These are phyloP conservation scores for Lablab purpureus DNA, from an alignment of 306 rosid species.

Conservation along the genomic window DNA sequence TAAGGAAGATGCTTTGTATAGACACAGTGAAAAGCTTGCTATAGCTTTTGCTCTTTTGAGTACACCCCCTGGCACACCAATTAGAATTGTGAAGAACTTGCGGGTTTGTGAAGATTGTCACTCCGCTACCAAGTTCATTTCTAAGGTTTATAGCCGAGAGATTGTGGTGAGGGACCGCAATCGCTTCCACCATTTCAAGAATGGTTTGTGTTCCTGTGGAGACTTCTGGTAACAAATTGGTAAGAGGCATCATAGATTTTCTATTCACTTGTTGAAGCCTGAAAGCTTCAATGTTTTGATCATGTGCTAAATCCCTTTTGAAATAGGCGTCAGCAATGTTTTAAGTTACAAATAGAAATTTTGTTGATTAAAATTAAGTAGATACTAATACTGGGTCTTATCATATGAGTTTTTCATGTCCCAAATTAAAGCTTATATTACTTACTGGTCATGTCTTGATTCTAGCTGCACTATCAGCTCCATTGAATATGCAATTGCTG, in stretches of 20 bases:
- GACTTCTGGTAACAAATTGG: constrained; percentile 78
- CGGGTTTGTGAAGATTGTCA: constrained; percentile 93
- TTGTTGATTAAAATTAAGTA: not conserved
- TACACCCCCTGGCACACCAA: constrained; percentile 73
- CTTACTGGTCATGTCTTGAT: constrained; percentile 60
- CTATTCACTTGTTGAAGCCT: not conserved
- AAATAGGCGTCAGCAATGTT: not conserved
- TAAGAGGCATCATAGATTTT: not conserved
- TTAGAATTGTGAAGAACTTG: constrained; percentile 89
- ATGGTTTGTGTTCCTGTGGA: constrained; percentile 78
- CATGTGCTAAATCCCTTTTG: not conserved
- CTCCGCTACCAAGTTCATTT: constrained; percentile 84
- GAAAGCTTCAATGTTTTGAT: not conserved
- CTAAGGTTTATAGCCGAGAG: constrained; percentile 77
- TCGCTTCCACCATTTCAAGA: constrained; percentile 88
- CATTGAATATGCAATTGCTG: constrained; percentile 45
- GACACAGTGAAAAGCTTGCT: constrained; percentile 93
- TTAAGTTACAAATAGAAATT: not conserved
- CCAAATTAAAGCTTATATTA: not conserved
- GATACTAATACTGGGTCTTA: not conserved
- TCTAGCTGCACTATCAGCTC: constrained; percentile 44
- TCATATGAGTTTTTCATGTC: not conserved
- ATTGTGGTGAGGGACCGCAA: constrained; percentile 83
- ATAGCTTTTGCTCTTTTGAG: constrained; percentile 86
- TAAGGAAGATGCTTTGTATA: constrained; percentile 76